Evolutionary conservation across 176 grass and related monocot genomes (phyloP).

Genomic region (Phoenix dactylifera): DNA sequence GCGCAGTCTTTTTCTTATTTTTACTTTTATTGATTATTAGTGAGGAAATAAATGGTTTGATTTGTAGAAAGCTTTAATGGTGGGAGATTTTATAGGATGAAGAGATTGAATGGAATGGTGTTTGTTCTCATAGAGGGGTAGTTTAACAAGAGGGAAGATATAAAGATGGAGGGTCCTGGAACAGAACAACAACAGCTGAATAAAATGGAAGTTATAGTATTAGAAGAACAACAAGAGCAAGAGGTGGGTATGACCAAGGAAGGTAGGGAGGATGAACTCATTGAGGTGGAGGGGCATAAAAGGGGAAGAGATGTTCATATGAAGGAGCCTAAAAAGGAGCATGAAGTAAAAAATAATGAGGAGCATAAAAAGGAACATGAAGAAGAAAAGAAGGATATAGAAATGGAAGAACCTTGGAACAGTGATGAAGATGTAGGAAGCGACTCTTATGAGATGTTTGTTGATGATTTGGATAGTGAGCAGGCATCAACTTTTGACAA

Average conservation of each 20-base stretch:
- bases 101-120: no score
- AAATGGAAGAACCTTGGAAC: conserved; percentile 9
- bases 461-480: conserved; percentile 55
- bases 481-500: conserved; percentile 29
- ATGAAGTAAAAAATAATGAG: neutral
- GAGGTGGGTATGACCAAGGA: conserved; percentile 20
- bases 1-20: no score
- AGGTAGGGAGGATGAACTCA: conserved; percentile 13
- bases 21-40: no score
- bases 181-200: conserved; percentile 2
- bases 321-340: conserved; percentile 6
- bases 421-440: conserved; percentile 36
- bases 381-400: conserved; percentile 9
- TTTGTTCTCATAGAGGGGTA: no score
- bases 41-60: no score
- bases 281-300: conserved; percentile 16
- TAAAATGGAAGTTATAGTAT: conserved; percentile 13
- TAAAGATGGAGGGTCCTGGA: no score
- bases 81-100: no score
- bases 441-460: conserved; percentile 42
- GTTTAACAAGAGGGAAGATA: no score
- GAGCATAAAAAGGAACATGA: neutral
- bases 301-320: conserved; percentile 5
- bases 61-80: no score
- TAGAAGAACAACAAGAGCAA: conserved; percentile 17